Base-by-base conservation (phyloP, 352 stramenopile species). In the Globisporangium spiculum region DNA sequence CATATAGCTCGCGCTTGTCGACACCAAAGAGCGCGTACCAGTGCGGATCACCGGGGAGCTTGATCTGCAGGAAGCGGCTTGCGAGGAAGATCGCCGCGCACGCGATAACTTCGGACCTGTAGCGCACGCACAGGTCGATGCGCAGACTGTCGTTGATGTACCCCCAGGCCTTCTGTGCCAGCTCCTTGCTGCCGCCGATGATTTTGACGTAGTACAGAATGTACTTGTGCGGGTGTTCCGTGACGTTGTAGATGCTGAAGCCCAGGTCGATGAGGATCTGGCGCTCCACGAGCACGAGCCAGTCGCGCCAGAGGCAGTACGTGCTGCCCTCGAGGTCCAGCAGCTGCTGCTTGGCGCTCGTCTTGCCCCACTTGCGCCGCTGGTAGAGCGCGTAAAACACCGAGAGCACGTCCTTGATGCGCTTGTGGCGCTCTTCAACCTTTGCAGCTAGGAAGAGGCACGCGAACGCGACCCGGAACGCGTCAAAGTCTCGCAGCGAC, bases 121-220 rank as follows among this genome's bases (percentile, higher is more conserved):
- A 96, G 10, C 91, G 76, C 53, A 97, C 81, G 63, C 88, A 97
- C 12, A 97, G 71, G 65, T 98, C 88, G 18, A 78, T 76, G 9
- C 93, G 85, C 8, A 97, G 75, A 65, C 81, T 95, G 77, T 98
- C 92, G 70, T 98, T 98, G 59, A 97, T 77, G 73, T 96, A 98
- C 18, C 79, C 87, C 91, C 91, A 98, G 5, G 91, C 90, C 20
- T 80, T 70, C 66, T 97, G 91, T 9, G 90, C 90, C 52, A 97
- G 75, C 44, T 76, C 72, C 26, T 87, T 75, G 70, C 74, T 86
- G 62, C 80, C 82, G 55, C 92, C 83, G 60, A 97, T 75, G 53
- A 96, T 78, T 65, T 97, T 97, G 68, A 98, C 75, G 69, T 97
- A 97, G 76, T 98, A 98, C 55, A 98, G 67, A 63, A 98, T 92